Percentiles rank a stretch among this genome's conserved stretches.
phyloP scores from a whole-genome alignment of 2,329 filamentous ascomycete genomes.

The Endocalyx cinctus region DNA sequence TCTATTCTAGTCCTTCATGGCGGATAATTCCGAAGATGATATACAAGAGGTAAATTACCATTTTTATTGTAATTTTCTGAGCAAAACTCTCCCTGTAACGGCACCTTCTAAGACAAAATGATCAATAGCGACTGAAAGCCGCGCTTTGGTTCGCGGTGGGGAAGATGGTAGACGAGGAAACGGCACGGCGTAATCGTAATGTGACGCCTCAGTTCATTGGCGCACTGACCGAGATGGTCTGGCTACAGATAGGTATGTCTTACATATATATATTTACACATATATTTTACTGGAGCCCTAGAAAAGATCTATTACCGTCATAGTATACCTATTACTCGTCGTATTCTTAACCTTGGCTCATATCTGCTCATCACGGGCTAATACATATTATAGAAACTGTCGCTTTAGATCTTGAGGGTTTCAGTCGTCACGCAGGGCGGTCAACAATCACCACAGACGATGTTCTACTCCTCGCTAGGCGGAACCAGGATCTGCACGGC shows the following conservation, averaged over 20 bases:
- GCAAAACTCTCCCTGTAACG: no score
- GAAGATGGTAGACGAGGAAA: conserved; percentile 84
- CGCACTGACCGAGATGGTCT: conserved; percentile 68
- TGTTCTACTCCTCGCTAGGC: conserved; percentile 77
- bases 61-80: no score
- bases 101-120: no score
- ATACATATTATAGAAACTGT: conserved; percentile 58
- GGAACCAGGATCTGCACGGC: conserved; percentile 78
- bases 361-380: no score
- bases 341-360: no score
- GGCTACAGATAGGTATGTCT: conserved; percentile 67
- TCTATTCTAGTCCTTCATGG: conserved; percentile 21
- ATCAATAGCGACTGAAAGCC: conserved; percentile 76
- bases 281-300: no score
- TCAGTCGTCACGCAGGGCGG: conserved; percentile 72
- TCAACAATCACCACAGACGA: conserved; percentile 79
- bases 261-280: conserved; percentile 2
- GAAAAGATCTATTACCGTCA: no score
- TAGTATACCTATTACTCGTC: no score
- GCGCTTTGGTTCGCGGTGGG: conserved; percentile 81
- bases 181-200: conserved; percentile 68
- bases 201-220: conserved; percentile 90
- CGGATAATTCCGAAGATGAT: conserved; percentile 26
- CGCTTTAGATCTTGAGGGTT: conserved; percentile 52
- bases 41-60: conserved; percentile 28